Conservation (phyloP, 2,329 filamentous ascomycete species). For the Cryphonectria naterciae region DNA sequence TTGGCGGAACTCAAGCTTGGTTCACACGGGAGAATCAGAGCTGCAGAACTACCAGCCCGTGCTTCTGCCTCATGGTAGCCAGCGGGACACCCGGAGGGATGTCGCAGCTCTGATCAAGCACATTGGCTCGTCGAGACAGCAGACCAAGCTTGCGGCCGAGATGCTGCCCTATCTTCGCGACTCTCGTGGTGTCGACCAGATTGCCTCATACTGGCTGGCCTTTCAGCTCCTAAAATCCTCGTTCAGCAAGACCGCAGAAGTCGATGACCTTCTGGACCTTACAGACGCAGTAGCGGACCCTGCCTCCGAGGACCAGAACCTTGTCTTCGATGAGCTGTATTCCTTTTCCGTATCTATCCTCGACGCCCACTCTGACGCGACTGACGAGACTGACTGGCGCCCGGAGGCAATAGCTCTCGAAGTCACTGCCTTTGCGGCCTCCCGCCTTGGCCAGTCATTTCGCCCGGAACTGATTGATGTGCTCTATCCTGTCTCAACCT, state of each 20-base stretch:
- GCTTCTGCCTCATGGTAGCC: slow-evolving; percentile 66
- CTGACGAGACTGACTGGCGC: slow-evolving; percentile 64
- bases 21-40: slow-evolving; percentile 29
- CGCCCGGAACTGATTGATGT: slow-evolving; percentile 86
- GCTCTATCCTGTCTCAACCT: slow-evolving; percentile 88
- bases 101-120: slow-evolving; percentile 61
- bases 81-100: slow-evolving; percentile 62
- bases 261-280: slow-evolving; percentile 70
- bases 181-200: slow-evolving; percentile 59
- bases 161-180: slow-evolving; percentile 68
- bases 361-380: slow-evolving; percentile 54
- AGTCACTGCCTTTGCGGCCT: slow-evolving; percentile 75
- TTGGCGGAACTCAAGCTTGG: slow-evolving; percentile 37
- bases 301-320: slow-evolving; percentile 48
- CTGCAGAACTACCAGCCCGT: slow-evolving; percentile 59
- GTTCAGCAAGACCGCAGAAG: slow-evolving; percentile 52
- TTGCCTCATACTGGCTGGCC: slow-evolving; percentile 81
- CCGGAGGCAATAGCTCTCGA: slow-evolving; percentile 81
- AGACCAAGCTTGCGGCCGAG: slow-evolving; percentile 63
- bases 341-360: slow-evolving; percentile 68
- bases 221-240: slow-evolving; percentile 70
- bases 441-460: slow-evolving; percentile 69
- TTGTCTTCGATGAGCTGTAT: slow-evolving; percentile 68
- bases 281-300: slow-evolving; percentile 45
- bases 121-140: slow-evolving; percentile 61